Base-by-base conservation (phyloP, 2,329 filamentous ascomycete species). In the Hirsutella thompsonii region DNA sequence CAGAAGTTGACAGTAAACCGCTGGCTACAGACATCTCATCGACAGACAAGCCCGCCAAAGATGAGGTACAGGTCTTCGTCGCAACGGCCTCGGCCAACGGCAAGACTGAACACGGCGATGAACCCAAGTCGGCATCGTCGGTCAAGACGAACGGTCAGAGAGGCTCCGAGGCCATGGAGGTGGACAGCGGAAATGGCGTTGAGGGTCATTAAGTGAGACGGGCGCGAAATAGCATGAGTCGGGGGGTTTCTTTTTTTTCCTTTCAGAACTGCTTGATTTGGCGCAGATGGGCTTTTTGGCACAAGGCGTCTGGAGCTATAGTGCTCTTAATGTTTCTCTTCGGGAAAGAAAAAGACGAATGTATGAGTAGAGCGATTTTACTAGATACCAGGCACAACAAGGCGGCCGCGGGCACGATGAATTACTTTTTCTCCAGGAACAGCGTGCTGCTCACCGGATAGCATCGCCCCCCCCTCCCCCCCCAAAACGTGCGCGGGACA, bases 61-160 rank as follows among this genome's bases (percentile, higher is more conserved):
- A 62, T 33, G 59, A 61, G 29, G 56, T 57, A 1, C 44, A 52
- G 13, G 57, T 62, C 5, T 50, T 59, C 13, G 52, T 60, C 14
- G 52, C 47, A n/a, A 51, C 43, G 11, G 38, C 39, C 16, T 41
- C 42, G 10, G 46, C 42, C 20, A 52, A 54, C 28, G 50, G 48
- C 10, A 44, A 44, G 10, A 11, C 36, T 1, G 19, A 14, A 4
- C 20, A 16, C 20, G 36, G 10, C 13, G 3, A 9, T 3, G 36
- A 21, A 9, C 5, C 11, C 11, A 20, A 13, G 16, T 9, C 36
- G 14, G 36, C 13, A 3, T 8, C 18, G n/a, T 50, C 51, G 23
- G 49, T 43, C 6, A 46, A 42, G 14, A 30, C 40, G 8, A 30
- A 28, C 18, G 39, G 30, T 20, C 39, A 39, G 4, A 44, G 46